Percentiles rank a stretch among this genome's conserved stretches.
Conservation (phyloP, 306 rosid species). For the Chamaecrista fasciculata region DNA sequence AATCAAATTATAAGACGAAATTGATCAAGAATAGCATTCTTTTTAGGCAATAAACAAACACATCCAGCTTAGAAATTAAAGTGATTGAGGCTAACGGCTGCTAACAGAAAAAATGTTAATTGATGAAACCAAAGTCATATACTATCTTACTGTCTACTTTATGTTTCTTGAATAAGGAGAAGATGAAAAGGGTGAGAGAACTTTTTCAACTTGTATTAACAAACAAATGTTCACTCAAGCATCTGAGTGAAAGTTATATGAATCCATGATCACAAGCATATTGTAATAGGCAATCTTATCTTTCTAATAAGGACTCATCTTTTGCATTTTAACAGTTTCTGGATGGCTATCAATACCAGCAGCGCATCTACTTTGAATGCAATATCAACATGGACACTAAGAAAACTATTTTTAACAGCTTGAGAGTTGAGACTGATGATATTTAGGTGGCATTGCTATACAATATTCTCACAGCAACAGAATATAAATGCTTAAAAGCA, state of each 20-base stretch:
- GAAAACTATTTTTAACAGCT: background rate
- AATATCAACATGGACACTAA: background rate
- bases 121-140: background rate
- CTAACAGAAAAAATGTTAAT: background rate
- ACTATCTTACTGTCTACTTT: background rate
- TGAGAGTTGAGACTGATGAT: conserved; percentile 17
- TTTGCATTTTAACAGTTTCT: background rate
- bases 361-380: background rate
- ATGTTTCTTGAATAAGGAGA: background rate
- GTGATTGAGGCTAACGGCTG: background rate
- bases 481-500: background rate
- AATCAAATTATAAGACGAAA: background rate
- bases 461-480: background rate
- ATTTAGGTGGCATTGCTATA: background rate
- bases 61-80: background rate
- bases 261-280: conserved; percentile 1
- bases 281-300: background rate
- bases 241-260: background rate
- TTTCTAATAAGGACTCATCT: background rate
- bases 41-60: conserved; percentile 12
- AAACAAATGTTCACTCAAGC: conserved; percentile 1
- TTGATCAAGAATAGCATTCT: background rate
- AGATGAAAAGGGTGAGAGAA: conserved; percentile 9
- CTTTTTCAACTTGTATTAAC: conserved; percentile 10
- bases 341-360: background rate